Conservation (phyloP, 129 eudicot genomes). For the Saussurea involucrata region DNA sequence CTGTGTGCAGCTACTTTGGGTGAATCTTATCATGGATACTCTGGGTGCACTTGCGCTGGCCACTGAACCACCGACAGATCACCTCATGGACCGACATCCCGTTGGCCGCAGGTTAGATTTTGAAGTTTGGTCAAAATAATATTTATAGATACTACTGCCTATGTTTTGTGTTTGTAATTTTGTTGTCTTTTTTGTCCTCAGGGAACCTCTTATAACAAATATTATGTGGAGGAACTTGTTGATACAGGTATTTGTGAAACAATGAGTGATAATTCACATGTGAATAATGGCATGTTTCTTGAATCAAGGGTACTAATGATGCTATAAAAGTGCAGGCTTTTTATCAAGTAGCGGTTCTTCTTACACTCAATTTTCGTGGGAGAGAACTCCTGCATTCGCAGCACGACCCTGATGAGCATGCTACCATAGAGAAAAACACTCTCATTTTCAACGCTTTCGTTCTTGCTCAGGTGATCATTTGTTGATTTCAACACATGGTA, state of each 20-base stretch:
- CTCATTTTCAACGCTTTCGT: constrained; percentile 90
- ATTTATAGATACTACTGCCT: background rate
- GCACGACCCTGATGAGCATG: constrained; percentile 46
- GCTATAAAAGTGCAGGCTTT: constrained; percentile 48
- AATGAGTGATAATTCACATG: background rate
- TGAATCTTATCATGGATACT: constrained; percentile 93
- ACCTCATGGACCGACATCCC: constrained; percentile 78
- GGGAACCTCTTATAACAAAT: constrained; percentile 94
- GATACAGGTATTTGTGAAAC: constrained; percentile 51
- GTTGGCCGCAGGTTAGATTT: constrained; percentile 86
- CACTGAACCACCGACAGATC: constrained; percentile 96
- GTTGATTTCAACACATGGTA: background rate
- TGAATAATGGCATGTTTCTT: background rate
- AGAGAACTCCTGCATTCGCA: constrained; percentile 42
- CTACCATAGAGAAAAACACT: constrained; percentile 68
- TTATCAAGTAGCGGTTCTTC: constrained; percentile 79
- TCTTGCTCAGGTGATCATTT: constrained; percentile 62
- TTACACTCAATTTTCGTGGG: constrained; percentile 68
- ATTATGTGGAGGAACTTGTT: constrained; percentile 94
- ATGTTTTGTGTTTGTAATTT: background rate
- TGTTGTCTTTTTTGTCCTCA: constrained; percentile 13
- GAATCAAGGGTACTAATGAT: background rate
- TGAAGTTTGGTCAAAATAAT: background rate
- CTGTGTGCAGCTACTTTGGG: constrained; percentile 85
- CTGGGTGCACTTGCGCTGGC: constrained; percentile 98